Evolutionary conservation across 2,329 filamentous ascomycete species (phyloP).

Genomic region (Phoma sp.): DNA sequence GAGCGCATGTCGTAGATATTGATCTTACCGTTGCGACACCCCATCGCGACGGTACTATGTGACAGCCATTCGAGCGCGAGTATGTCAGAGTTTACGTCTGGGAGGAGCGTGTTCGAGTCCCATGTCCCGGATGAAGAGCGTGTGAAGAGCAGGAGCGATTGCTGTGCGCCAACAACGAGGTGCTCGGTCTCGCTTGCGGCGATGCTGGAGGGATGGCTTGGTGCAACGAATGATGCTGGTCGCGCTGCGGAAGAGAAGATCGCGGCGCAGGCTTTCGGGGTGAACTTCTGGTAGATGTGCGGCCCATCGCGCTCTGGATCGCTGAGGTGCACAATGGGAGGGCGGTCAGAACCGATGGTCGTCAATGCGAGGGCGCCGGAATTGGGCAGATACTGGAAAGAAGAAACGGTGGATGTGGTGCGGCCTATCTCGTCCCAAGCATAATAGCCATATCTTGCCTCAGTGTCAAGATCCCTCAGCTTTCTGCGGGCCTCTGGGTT

Average conservation of each 20-base stretch:
- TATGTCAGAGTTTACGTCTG: slow-evolving; percentile 34
- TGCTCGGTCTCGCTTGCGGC: slow-evolving; percentile 32
- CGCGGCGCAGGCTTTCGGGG: slow-evolving; percentile 28
- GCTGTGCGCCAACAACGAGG: slow-evolving; percentile 42
- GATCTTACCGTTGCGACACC: slow-evolving; percentile 43
- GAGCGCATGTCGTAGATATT: slow-evolving; percentile 42
- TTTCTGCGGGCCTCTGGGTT: not conserved
- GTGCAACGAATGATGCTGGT: slow-evolving; percentile 21
- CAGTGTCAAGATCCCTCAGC: slow-evolving; percentile 2
- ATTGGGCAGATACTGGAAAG: slow-evolving; percentile 34
- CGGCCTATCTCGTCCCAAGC: slow-evolving; percentile 30
- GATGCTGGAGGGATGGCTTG: slow-evolving; percentile 17
- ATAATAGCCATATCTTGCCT: slow-evolving; percentile 26
- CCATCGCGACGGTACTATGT: slow-evolving; percentile 37
- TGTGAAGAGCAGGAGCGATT: slow-evolving; percentile 32
- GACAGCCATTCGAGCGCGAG: slow-evolving; percentile 45
- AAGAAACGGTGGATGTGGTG: slow-evolving; percentile 40
- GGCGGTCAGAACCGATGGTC: slow-evolving; percentile 35
- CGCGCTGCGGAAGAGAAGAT: slow-evolving; percentile 39
- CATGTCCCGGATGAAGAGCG: slow-evolving; percentile 29
- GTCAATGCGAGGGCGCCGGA: slow-evolving; percentile 40
- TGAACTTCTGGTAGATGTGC: slow-evolving; percentile 37
- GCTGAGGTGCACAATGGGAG: slow-evolving; percentile 35
- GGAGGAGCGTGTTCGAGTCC: slow-evolving; percentile 17
- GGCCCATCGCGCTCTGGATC: slow-evolving; percentile 34